phyloP scores from a whole-genome alignment of 2,329 filamentous ascomycete species.

The Clonostachys rosea region DNA sequence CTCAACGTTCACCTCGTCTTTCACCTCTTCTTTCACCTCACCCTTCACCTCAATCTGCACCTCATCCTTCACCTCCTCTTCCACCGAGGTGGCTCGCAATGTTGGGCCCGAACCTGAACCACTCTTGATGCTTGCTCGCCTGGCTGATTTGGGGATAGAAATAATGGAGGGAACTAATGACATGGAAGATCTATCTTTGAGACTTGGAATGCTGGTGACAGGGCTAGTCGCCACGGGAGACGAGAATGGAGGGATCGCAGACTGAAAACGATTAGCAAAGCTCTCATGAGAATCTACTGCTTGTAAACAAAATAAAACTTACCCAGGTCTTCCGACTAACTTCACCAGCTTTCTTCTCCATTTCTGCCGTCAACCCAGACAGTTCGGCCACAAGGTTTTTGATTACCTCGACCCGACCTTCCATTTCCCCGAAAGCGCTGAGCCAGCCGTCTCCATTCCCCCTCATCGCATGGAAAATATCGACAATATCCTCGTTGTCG shows the following conservation, averaged over 20 bases:
- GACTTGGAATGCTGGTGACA: background rate
- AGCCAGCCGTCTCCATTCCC: constrained; percentile 91
- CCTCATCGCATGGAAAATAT: constrained; percentile 85
- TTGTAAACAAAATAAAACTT: constrained; percentile 22
- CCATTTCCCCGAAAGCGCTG: constrained; percentile 71
- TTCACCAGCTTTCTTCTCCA: constrained; percentile 79
- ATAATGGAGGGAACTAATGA: constrained; percentile 2
- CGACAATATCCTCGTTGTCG: constrained; percentile 58
- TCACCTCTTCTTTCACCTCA: too few species aligned
- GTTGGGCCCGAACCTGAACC: constrained; percentile 4
- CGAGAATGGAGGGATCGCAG: constrained; percentile 4
- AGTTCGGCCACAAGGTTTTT: constrained; percentile 68
- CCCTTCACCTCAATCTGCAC: too few species aligned
- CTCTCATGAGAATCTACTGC: background rate
- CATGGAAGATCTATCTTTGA: constrained; percentile 1
- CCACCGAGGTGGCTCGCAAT: too few species aligned
- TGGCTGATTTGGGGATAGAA: constrained; percentile 1
- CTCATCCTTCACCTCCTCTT: too few species aligned
- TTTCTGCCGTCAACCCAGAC: constrained; percentile 74
- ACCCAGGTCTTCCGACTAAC: constrained; percentile 76
- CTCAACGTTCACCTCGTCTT: too few species aligned
- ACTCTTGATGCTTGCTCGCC: constrained; percentile 9
- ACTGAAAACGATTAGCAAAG: constrained; percentile 1
- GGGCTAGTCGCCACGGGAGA: too few species aligned
- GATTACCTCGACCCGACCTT: constrained; percentile 66